Base-by-base conservation (phyloP, 2,329 filamentous ascomycete species). In the Cladosporium velox region DNA sequence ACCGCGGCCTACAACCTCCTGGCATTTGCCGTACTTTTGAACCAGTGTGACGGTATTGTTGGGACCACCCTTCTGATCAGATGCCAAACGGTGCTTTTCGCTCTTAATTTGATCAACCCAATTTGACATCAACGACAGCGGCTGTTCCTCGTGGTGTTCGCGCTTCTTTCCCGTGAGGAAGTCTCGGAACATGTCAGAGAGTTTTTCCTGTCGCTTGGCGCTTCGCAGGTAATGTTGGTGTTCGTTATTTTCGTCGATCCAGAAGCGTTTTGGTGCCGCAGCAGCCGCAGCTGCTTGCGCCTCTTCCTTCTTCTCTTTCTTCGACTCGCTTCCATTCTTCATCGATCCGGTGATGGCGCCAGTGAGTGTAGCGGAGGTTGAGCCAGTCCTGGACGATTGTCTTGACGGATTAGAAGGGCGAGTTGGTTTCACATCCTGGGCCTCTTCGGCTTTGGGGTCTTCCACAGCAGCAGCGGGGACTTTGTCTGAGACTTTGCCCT, bases 1-100 rank as follows among this genome's bases (percentile, higher is more conserved):
- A 68, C 95, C 95, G 44, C 94, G 92, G 24, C 95, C 95, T 28
- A 99, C 92, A 38, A 99, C 89, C 78, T 99, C 95, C 76, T 98
- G 94, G 77, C 95, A 98, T 81, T 98, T 98, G 73, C 95, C 95
- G 77, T 99, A 99, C 78, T 98, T 98, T 76, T 98, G 92, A 1
- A 95, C 91, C 59, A 99, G 83, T 0, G 93, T 93, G 24, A 88
- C 88, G 18, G 91, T 90, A 21, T 90, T 85, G 74, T 90, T 91
- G 7, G 90, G 86, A 0, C 90, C 90, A 28, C 87, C 88, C 77
- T 90, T 95, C 81, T 90, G 92, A 73, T 96, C 92, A 47, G 86
- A 81, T 1, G 89, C 88, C 62, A 88, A 78, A 76, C 85, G 87
- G 67, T 96, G 92, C 77, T 92, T 93, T 78, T 97, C 93, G 71